A percentile compares a stretch with the other conserved stretches of the same genome.
phyloP scores from a whole-genome alignment of 805 yeast species.

The Nakazawaea anatomiae region DNA sequence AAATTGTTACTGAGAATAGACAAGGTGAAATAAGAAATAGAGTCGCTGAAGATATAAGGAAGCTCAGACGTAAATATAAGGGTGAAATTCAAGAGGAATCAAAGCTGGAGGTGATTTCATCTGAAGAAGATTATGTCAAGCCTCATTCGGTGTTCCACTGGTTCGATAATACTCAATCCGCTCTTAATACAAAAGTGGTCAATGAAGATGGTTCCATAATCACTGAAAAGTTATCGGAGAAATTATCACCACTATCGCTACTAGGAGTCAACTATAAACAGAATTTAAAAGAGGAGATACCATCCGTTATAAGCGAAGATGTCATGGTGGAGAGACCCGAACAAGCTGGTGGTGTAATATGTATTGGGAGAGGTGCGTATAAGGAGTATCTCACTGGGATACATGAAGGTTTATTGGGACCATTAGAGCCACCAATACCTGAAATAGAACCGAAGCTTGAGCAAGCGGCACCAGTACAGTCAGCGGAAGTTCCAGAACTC shows the following conservation, averaged over 20 bases:
- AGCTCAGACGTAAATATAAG: constrained; percentile 45
- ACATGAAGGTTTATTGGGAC: constrained; percentile 94
- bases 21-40: constrained; percentile 83
- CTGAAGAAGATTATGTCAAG: constrained; percentile 9
- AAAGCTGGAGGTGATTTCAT: too few species aligned
- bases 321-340: constrained; percentile 36
- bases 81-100: constrained; percentile 19
- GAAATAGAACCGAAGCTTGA: constrained; percentile 5
- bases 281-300: constrained; percentile 15
- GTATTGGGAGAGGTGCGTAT: constrained; percentile 93
- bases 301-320: constrained; percentile 36
- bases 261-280: constrained; percentile 52
- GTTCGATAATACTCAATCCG: constrained; percentile 12
- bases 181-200: background rate
- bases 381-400: constrained; percentile 88
- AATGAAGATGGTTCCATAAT: constrained; percentile 6
- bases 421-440: constrained; percentile 44
- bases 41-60: constrained; percentile 80
- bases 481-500: background rate
- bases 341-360: constrained; percentile 77
- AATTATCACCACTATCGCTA: constrained; percentile 31
- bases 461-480: background rate
- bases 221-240: background rate
- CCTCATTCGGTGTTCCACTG: constrained; percentile 6
- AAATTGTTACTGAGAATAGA: constrained; percentile 65